Evolutionary conservation across 306 rosid genomes (phyloP), one percentile per base, ranked within the genome.

Genomic region (Gynostemma pentaphyllum): DNA sequence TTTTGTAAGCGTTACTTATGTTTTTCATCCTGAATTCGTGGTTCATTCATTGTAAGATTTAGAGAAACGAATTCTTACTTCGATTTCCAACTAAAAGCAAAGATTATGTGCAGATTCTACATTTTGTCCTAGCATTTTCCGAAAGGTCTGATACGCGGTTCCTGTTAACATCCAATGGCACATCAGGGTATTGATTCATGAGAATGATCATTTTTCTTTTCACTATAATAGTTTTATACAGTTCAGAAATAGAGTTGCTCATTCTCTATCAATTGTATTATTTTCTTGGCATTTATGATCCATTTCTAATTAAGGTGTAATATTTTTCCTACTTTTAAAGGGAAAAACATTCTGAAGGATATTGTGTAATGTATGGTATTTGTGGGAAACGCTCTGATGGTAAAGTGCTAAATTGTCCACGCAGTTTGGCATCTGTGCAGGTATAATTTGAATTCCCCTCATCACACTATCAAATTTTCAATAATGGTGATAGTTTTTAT

Each of bases 331-430:
- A 63, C 5, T 57, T 47, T 66, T 46, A 9, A 45, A 86, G 95
- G 76, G 78, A 71, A 78, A 86, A 71, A 61, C 99, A 82, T 78
- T 70, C 95, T 0, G 85, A 74, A 79, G 85, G 68, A 28, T 84
- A 86, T 16, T 92, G 99, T 70, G 77, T 90, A n/a, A 92, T 88
- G 96, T 84, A 82, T 76, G 90, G 68, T 62, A 81, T 86, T 40
- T 92, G 99, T 78, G 99, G 96, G 68, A 76, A 75, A 69, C 90
- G 95, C 46, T 64, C 73, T 6, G 98, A 92, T 70, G 94, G 90
- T 61, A 92, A 92, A 81, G 74, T 80, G 60, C 24, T 92, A 71
- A 92, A 92, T 69, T 92, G 98, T 68, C 95, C 98, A 10, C 71
- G 4, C 65, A 84, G 92, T 67, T 61, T 84, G 63, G 90, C 90